These are phyloP conservation scores for Zostera marina DNA, from an alignment of 116 monocot genomes.

Conservation along the genomic window DNA sequence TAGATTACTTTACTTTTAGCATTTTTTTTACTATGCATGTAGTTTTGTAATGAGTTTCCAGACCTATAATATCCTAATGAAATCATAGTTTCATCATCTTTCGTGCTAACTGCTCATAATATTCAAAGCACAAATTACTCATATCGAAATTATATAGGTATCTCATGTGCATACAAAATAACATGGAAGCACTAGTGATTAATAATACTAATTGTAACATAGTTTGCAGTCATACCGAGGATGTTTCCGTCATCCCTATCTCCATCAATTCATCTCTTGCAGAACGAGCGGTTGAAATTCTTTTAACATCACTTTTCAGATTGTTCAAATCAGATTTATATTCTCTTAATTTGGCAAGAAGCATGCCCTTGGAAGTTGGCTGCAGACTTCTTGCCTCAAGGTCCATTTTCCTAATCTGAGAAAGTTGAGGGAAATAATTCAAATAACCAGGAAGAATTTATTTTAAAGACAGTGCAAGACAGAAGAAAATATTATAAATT, in stretches of 20 bases:
- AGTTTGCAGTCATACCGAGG: constrained; percentile 10
- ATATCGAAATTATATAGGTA: neutral
- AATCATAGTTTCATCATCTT: no score
- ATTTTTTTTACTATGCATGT: no score
- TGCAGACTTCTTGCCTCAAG: constrained; percentile 51
- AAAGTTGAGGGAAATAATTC: neutral
- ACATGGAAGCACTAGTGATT: neutral
- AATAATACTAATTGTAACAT: neutral
- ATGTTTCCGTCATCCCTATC: constrained; percentile 34
- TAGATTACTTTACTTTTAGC: no score
- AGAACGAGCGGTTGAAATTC: constrained; percentile 16
- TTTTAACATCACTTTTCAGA: constrained; percentile 42
- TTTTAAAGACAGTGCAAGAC: neutral
- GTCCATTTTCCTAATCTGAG: constrained; percentile 52
- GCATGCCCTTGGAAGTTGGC: constrained; percentile 33
- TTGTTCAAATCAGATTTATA: constrained; percentile 55
- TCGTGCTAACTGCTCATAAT: no score
- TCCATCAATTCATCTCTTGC: constrained; percentile 47
- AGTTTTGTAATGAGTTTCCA: no score
- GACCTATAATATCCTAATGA: no score
- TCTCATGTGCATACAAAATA: neutral
- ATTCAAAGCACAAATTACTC: neutral
- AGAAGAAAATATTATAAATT: neutral
- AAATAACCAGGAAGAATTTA: neutral
- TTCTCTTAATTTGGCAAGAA: constrained; percentile 47